These are phyloP conservation scores for Guillardia theta DNA, from an alignment of 78 protist genomes.

Conservation along the genomic window DNA sequence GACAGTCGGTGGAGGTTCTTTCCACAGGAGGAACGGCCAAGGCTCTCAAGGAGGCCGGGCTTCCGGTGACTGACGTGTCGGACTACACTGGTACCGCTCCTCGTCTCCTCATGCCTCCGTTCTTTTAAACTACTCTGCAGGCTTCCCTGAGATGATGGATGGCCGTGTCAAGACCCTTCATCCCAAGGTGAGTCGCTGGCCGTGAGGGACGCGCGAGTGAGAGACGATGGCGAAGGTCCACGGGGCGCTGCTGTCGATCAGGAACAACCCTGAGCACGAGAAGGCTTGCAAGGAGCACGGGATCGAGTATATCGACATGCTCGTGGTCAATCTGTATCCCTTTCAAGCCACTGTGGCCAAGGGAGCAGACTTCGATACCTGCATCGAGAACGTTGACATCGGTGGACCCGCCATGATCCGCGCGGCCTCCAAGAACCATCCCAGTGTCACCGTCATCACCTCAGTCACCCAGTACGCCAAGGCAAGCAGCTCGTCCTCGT, in stretches of 20 bases:
- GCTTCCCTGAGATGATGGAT: conserved; percentile 57
- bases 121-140: no score
- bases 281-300: conserved; percentile 21
- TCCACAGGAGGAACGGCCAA: conserved; percentile 66
- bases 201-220: no score
- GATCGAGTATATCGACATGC: conserved; percentile 48
- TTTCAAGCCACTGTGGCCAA: conserved; percentile 57
- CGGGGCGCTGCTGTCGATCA: conserved; percentile 49
- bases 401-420: conserved; percentile 67
- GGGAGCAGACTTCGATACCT: conserved; percentile 47
- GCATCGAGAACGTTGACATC: conserved; percentile 66
- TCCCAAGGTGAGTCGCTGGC: conserved; percentile 43
- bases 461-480: conserved; percentile 23
- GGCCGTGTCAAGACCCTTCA: conserved; percentile 63
- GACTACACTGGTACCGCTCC: conserved; percentile 58
- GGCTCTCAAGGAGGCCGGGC: conserved; percentile 54
- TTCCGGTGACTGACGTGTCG: conserved; percentile 33
- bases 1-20: conserved; percentile 31
- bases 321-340: conserved; percentile 58
- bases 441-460: conserved; percentile 39
- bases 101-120: no score
- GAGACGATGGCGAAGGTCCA: no score
- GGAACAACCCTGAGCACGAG: conserved; percentile 12
- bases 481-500: no score
- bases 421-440: conserved; percentile 53